Evolutionary conservation across 352 stramenopile genomes (phyloP).

Genomic region (Pythium vanterpoolii): DNA sequence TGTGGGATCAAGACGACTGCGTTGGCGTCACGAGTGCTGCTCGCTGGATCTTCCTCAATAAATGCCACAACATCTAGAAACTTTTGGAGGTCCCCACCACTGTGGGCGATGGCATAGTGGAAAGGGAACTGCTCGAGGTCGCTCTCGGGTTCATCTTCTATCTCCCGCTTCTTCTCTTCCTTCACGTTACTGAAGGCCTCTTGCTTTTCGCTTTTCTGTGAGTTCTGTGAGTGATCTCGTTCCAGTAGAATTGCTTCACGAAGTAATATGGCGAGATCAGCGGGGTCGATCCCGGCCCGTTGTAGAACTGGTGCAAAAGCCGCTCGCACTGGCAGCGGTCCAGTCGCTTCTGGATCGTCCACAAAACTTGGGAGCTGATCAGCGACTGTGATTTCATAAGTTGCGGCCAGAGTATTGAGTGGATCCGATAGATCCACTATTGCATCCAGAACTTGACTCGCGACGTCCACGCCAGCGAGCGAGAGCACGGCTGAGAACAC

Average conservation of each 20-base stretch:
- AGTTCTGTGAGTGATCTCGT: neutral
- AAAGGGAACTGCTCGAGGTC: slow-evolving; percentile 4
- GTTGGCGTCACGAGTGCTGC: neutral
- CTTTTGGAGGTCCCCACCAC: neutral
- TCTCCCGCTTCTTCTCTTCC: neutral
- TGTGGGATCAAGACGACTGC: neutral
- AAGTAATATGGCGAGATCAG: neutral
- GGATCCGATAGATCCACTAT: slow-evolving; percentile 8
- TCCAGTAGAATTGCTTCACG: neutral
- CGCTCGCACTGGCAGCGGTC: neutral
- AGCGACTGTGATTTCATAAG: neutral
- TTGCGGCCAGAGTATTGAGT: neutral
- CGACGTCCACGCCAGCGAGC: slow-evolving; percentile 1
- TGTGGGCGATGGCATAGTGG: slow-evolving; percentile 10
- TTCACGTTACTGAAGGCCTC: neutral
- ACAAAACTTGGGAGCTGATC: neutral
- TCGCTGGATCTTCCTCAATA: slow-evolving; percentile 4
- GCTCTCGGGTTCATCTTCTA: neutral
- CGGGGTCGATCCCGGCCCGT: neutral
- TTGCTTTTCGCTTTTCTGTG: neutral
- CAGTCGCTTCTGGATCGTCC: neutral
- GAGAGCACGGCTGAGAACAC: neutral
- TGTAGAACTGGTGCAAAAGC: neutral
- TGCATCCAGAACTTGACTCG: neutral
- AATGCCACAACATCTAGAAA: slow-evolving; percentile 3